These are phyloP conservation scores for Albifimbria verrucaria DNA, from an alignment of 2,329 filamentous ascomycete genomes.

Conservation along the genomic window DNA sequence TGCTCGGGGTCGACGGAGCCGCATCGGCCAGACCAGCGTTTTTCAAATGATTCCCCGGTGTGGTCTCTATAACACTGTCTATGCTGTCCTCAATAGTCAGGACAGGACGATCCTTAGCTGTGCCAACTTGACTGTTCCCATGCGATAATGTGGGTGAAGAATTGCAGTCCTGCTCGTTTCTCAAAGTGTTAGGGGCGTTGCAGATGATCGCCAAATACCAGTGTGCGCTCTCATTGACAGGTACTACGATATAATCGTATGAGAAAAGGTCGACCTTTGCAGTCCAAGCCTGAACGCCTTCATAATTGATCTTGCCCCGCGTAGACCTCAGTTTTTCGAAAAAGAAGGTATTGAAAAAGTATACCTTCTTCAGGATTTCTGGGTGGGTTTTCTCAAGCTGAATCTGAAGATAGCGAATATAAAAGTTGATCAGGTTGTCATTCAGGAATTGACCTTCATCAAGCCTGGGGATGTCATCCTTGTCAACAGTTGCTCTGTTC, in stretches of 20 bases:
- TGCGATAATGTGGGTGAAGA: not conserved
- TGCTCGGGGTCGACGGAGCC: not conserved
- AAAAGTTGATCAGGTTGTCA: slow-evolving; percentile 89
- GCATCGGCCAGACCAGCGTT: no score
- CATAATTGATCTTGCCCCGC: slow-evolving; percentile 71
- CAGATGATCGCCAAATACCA: slow-evolving; percentile 97
- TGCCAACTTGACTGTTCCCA: slow-evolving; percentile 13
- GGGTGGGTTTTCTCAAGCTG: slow-evolving; percentile 52
- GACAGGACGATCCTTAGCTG: slow-evolving; percentile 5
- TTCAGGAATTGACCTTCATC: slow-evolving; percentile 87
- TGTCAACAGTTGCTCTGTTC: slow-evolving; percentile 63
- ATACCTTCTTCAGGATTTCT: slow-evolving; percentile 61
- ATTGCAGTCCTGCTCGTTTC: slow-evolving; percentile 9
- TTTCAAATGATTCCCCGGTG: no score
- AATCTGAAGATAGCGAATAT: slow-evolving; percentile 70
- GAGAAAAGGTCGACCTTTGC: slow-evolving; percentile 77
- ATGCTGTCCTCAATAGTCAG: no score
- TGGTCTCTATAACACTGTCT: no score
- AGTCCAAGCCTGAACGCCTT: slow-evolving; percentile 85
- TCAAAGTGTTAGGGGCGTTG: slow-evolving; percentile 68
- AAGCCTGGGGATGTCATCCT: slow-evolving; percentile 70
- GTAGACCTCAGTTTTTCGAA: slow-evolving; percentile 70
- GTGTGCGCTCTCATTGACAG: slow-evolving; percentile 81
- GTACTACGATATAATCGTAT: slow-evolving; percentile 87
- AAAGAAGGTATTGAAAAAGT: slow-evolving; percentile 93